Evolutionary conservation across 345 rosid genomes (phyloP).

Genomic region (Draba incana): DNA sequence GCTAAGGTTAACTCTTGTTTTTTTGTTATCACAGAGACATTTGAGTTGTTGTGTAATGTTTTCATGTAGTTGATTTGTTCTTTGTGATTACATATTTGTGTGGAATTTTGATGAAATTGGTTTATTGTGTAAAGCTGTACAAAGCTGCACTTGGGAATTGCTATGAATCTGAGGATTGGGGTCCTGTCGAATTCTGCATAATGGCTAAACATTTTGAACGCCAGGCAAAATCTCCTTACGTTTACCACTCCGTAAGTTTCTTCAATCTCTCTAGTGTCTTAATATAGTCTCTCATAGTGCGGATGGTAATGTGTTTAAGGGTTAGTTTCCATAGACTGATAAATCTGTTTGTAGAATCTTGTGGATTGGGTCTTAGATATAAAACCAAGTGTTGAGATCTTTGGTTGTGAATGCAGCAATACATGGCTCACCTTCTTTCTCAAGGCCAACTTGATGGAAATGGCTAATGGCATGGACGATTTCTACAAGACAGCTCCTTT

Average conservation of each 20-base stretch:
- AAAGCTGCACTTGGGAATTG: slow-evolving; percentile 90
- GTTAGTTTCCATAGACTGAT: slow-evolving; percentile 1
- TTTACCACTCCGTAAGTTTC: slow-evolving; percentile 79
- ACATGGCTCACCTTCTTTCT: slow-evolving; percentile 92
- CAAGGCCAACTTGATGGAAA: slow-evolving; percentile 81
- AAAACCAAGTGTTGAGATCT: background rate
- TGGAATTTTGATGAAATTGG: slow-evolving; percentile 20
- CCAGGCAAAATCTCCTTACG: slow-evolving; percentile 89
- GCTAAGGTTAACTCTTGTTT: slow-evolving; percentile 52
- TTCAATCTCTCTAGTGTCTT: background rate
- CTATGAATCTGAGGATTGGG: slow-evolving; percentile 87
- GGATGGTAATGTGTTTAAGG: background rate
- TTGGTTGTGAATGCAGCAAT: slow-evolving; percentile 63
- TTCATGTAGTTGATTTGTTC: slow-evolving; percentile 10
- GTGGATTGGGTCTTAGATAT: background rate
- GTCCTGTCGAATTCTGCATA: slow-evolving; percentile 76
- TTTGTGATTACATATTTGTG: background rate
- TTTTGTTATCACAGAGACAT: background rate
- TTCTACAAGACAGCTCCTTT: background rate
- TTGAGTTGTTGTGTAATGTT: slow-evolving; percentile 8
- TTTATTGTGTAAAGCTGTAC: slow-evolving; percentile 56
- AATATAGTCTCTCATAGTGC: background rate
- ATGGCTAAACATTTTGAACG: slow-evolving; percentile 94
- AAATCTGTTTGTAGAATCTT: slow-evolving; percentile 7
- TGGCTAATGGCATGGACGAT: slow-evolving; percentile 44